Percentiles rank a stretch among this genome's conserved stretches.
phyloP scores from a whole-genome alignment of 106 monocot species.

The Allium cepa region DNA sequence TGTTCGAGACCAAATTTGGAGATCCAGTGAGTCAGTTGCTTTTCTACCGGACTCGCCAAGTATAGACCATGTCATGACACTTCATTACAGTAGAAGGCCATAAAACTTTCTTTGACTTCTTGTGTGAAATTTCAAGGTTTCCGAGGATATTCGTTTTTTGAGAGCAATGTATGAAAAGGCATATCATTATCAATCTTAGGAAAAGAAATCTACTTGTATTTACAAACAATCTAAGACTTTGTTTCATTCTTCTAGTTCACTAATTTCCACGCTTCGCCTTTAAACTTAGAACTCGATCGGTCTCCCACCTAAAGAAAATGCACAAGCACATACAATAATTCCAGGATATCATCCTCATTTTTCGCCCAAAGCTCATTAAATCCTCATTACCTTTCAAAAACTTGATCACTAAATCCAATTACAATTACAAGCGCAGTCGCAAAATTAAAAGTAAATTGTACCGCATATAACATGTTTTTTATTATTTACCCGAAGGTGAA shows the following conservation, averaged over 20 bases:
- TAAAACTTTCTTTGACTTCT: constrained; percentile 4
- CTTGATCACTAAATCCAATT: no score
- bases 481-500: no score
- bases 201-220: neutral
- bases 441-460: no score
- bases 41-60: constrained; percentile 12
- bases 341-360: no score
- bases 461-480: no score
- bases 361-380: no score
- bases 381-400: no score
- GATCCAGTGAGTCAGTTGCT: constrained; percentile 16
- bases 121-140: no score
- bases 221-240: neutral
- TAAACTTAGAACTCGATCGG: no score
- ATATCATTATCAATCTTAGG: neutral
- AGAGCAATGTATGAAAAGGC: constrained; percentile 4
- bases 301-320: no score
- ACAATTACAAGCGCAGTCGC: no score
- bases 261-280: neutral
- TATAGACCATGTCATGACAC: constrained; percentile 42
- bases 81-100: constrained; percentile 48
- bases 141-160: neutral
- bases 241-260: constrained; percentile 8
- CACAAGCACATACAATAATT: no score
- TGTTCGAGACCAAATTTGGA: constrained; percentile 72